These are phyloP conservation scores for Capsella bursapastoris DNA, from an alignment of 345 rosid genomes.

Conservation along the genomic window DNA sequence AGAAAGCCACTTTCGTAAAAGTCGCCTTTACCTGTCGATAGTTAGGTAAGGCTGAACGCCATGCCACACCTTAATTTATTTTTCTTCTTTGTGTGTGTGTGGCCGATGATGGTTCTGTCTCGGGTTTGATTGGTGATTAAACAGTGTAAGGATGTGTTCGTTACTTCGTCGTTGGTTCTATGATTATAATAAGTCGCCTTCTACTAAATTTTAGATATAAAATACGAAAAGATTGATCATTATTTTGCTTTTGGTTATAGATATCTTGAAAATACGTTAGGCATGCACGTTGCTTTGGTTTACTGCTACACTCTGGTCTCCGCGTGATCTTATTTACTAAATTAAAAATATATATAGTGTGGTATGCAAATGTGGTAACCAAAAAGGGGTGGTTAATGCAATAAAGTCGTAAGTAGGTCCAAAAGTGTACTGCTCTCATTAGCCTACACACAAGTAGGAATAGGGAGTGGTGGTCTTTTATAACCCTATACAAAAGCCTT, in stretches of 20 bases:
- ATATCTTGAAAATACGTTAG: neutral
- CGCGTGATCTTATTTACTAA: conserved; percentile 33
- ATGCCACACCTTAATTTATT: neutral
- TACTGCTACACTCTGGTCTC: neutral
- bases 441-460: conserved; percentile 8
- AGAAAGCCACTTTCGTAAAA: conserved; percentile 37
- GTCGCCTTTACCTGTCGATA: conserved; percentile 38
- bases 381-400: neutral
- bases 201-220: neutral
- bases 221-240: neutral
- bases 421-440: conserved; percentile 27
- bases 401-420: conserved; percentile 43
- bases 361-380: neutral
- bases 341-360: neutral
- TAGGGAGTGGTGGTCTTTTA: conserved; percentile 32
- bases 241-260: neutral
- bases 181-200: neutral
- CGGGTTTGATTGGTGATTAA: neutral
- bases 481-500: conserved; percentile 6
- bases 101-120: neutral
- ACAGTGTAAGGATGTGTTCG: conserved; percentile 17
- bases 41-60: conserved; percentile 32
- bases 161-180: conserved; percentile 16
- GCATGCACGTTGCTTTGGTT: conserved; percentile 17
- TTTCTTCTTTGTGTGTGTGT: neutral